Base-by-base conservation (phyloP, 805 yeast genomes). In the Wickerhamiella azymoides region DNA sequence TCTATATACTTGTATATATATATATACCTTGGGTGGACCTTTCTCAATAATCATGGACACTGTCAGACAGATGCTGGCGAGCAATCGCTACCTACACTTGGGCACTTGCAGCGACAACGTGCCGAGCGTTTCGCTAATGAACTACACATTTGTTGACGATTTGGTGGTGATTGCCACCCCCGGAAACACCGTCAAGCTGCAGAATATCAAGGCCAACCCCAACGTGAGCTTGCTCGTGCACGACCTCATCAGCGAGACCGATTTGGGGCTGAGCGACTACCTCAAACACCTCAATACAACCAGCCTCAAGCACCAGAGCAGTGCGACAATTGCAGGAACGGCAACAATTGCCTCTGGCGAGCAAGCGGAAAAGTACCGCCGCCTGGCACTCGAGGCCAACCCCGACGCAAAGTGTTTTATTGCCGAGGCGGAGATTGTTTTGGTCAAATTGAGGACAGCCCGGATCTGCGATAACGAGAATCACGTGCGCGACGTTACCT, bases 81-180 rank as follows among this genome's bases (percentile, higher is more conserved):
- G 43, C 49, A 51, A 50, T 46, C 49, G 52, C 37, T 48, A 54
- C 60, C 76, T 88, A 35, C 96, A 88, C 61, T 68, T 88, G 40
- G 96, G 89, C 2, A 89, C 97, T 1, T 74, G 85, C 49, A 66
- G 69, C 43, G 72, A 83, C 38, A 70, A 80, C 54, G 62, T 76
- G 39, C 97, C 97, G 5, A 92, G 88, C 50, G 94, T 86, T 2
- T 75, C 92, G 16, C 69, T 89, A 51, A 89, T 89, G 97, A 89
- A 84, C 63, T 89, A 84, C 62, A 78, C 88, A 62, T 80, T 2
- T 57, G 59, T 37, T 47, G 60, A 13, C 57, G 61, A 33, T 55
- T 71, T 69, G 52, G 74, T 86, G 41, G 74, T 89, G 14, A 67
- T 88, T 47, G 77, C 94, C 2, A 77, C 94, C 1, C 78, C 79